Evolutionary conservation across 1,139 yeast species (phyloP), one percentile per base, ranked within the genome.

Genomic region (Cylindricascospora bacillispora): DNA sequence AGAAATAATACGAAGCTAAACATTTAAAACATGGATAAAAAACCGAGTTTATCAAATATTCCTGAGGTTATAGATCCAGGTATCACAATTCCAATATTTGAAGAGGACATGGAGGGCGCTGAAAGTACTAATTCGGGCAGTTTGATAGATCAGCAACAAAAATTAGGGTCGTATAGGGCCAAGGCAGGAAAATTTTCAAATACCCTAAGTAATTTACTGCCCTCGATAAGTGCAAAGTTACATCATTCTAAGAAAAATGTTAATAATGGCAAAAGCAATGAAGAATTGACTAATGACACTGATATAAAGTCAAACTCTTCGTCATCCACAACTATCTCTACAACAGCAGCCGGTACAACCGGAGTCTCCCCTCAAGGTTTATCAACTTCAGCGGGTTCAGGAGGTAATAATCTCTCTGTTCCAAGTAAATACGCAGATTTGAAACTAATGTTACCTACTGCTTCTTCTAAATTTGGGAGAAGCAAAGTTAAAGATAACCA

Each of bases 51-150:
- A 25, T 35, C 41, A 10, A 46, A 40, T 29, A 48, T 49, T 9
- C 54, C 55, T 12, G 54, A 49, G 27, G 44, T 50, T 5, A 50
- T 49, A 24, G 50, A 49, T 32, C 55, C 57, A 1, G 55, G 56
- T 22, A 47, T 49, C 21, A 49, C 54, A n/a, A 47, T 51, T 20
- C 57, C 55, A 7, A 48, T 51, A 15, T 52, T 43, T 35, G 53
- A 47, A 28, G 52, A 46, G 18, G 45, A 40, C 14, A 29, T 28
- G 5, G 28, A 31, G 9, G 15, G 21, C 5, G 21, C 22, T 7
- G 24, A 6, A 15, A 25, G 25, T 23, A 17, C 15, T 15, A 29
- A 21, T 24, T 13, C 11, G 17, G 21, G 27, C 10, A 22, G 23
- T n/a, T 13, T 27, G 26, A n/a, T n/a, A n/a, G 21, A 18, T 7